phyloP scores from a whole-genome alignment of 2,329 filamentous ascomycete genomes.

The Nemania diffusa region DNA sequence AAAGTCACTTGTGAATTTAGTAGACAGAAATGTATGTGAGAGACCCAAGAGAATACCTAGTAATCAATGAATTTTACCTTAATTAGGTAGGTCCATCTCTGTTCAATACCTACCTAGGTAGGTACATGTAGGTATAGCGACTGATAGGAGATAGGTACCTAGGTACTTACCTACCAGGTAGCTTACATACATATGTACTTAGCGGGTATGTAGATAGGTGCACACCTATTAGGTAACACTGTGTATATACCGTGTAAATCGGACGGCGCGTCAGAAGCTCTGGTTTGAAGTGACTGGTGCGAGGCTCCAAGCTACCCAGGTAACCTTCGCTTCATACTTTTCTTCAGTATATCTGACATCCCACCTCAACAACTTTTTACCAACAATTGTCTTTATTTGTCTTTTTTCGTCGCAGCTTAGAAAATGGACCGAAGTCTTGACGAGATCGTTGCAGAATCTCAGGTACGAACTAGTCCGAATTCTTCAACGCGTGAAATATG shows the following conservation, averaged over 20 bases:
- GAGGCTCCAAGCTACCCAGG: background rate
- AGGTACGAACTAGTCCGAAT: slow-evolving; percentile 41
- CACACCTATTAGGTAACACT: no score
- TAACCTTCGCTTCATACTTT: slow-evolving; percentile 1
- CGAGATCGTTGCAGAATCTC: slow-evolving; percentile 51
- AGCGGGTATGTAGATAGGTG: no score
- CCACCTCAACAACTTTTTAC: background rate
- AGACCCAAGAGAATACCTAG: no score
- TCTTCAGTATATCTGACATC: slow-evolving; percentile 7
- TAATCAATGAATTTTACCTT: no score
- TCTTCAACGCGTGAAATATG: background rate
- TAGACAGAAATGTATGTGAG: background rate
- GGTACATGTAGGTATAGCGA: no score
- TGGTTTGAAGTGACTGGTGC: background rate
- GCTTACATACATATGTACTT: no score
- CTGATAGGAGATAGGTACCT: no score
- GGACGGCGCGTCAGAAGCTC: slow-evolving; percentile 7
- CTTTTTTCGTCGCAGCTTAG: background rate
- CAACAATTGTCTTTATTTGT: background rate
- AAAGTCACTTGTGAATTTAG: background rate
- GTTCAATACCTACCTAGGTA: no score
- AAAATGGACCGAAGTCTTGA: slow-evolving; percentile 51
- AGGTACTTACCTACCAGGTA: no score
- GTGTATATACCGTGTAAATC: slow-evolving; percentile 12
- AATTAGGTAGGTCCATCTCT: no score